phyloP scores from a whole-genome alignment of 2,329 filamentous ascomycete genomes.

The Apiospora pterosperma region DNA sequence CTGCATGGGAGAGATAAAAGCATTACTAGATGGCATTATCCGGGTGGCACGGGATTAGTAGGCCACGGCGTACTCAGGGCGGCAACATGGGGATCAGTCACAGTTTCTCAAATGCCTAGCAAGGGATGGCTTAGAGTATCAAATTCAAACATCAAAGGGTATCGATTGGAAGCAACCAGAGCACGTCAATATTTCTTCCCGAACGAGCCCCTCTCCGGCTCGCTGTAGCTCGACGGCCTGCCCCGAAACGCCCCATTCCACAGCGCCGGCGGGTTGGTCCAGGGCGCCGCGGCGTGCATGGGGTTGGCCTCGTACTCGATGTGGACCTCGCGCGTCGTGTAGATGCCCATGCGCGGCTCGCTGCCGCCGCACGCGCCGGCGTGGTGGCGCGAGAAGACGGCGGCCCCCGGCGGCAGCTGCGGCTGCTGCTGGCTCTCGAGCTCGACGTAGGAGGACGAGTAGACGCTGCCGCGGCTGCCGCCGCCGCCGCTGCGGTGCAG shows the following conservation, averaged over 20 bases:
- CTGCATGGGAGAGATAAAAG: too few species aligned
- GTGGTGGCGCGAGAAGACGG: neutral
- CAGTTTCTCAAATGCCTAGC: neutral
- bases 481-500: neutral
- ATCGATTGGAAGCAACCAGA: neutral
- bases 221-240: neutral
- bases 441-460: neutral
- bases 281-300: neutral
- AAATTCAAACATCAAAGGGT: neutral
- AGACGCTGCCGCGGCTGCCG: neutral
- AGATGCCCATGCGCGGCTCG: neutral
- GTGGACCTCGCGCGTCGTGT: constrained; percentile 3
- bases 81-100: too few species aligned
- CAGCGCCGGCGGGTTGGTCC: neutral
- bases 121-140: neutral
- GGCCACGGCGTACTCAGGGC: too few species aligned
- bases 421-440: neutral
- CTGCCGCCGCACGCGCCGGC: neutral
- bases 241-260: neutral
- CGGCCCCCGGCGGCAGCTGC: neutral
- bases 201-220: neutral
- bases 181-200: neutral
- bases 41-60: too few species aligned
- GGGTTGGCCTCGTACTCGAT: constrained; percentile 1
- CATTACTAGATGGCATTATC: too few species aligned